Evolutionary conservation across 805 yeast genomes (phyloP), one percentile per base, ranked within the genome.

Genomic region (Wickerhamomyces kurtzmanii): DNA sequence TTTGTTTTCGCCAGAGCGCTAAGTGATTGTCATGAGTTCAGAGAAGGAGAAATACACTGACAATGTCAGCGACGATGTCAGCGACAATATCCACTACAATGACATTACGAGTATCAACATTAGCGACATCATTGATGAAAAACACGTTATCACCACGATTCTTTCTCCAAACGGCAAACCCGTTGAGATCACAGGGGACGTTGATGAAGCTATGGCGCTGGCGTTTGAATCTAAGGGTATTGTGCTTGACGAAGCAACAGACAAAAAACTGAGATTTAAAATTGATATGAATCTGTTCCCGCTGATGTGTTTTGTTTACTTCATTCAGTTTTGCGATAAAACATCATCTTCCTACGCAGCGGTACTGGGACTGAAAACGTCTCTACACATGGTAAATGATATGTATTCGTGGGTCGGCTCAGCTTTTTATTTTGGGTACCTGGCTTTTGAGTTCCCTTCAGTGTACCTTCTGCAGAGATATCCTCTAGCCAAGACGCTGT

Each of bases 361-460:
- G 5, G 62, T 73, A 21, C 57, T 65, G 64, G 78, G 73, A 25
- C 50, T 66, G 27, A 50, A 55, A 36, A 46, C 40, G 7, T 75
- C 60, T 32, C 48, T 61, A 37, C 51, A 53, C 32, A 69, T 71
- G 71, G 36, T 38, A 31, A 69, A 65, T 22, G 49, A 35, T 19
- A 49, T 59, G 43, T 65, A 69, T 40, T 48, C 70, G 27, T 69
- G 80, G 75, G 51, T 65, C 11, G 71, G 77, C n/a, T 61, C 77
- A 1, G 63, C 71, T 7, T 75, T 75, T 38, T 75, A 74, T 42
- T 46, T 79, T 22, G 87, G 86, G 3, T 80, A 76, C 44, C 47
- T 79, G 27, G 57, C 55, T 7, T 75, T 72, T 42, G 76, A 71
- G 38, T 51, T 67, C 30, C 70, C 75, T 5, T 61, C 68, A 3